These are phyloP conservation scores for Solanum dulcamara DNA, from an alignment of 257 asterid species.

Conservation along the genomic window DNA sequence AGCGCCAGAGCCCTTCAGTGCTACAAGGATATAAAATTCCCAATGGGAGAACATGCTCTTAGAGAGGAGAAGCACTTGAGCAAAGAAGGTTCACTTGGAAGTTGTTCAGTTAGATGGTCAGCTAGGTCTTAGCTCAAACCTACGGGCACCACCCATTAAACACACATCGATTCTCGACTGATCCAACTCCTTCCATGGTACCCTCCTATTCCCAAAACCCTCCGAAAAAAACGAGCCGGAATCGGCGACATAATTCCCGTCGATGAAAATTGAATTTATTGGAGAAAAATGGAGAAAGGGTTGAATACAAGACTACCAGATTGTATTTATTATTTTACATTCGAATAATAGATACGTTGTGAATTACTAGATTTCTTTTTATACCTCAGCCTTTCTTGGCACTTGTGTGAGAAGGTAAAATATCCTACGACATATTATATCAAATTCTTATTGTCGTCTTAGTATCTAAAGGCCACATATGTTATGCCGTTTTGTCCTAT, in stretches of 20 bases:
- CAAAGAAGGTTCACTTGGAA: not conserved
- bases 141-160: slow-evolving; percentile 83
- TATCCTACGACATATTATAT: not conserved
- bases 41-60: not conserved
- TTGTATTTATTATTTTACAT: not conserved
- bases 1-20: not conserved
- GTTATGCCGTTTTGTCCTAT: not conserved
- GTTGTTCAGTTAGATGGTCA: not conserved
- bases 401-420: not conserved
- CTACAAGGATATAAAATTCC: not conserved
- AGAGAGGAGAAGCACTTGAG: not conserved
- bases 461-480: not conserved
- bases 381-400: not conserved
- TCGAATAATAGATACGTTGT: not conserved
- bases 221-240: not conserved
- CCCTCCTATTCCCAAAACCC: not conserved
- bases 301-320: not conserved
- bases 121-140: slow-evolving; percentile 35
- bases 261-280: not conserved
- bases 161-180: slow-evolving; percentile 66
- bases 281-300: not conserved
- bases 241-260: not conserved
- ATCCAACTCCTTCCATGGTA: not conserved
- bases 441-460: not conserved
- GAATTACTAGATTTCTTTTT: not conserved